Evolutionary conservation across 768 basidiomycete genomes (phyloP), one percentile per base, ranked within the genome.

Genomic region (Trametes sanguinea): DNA sequence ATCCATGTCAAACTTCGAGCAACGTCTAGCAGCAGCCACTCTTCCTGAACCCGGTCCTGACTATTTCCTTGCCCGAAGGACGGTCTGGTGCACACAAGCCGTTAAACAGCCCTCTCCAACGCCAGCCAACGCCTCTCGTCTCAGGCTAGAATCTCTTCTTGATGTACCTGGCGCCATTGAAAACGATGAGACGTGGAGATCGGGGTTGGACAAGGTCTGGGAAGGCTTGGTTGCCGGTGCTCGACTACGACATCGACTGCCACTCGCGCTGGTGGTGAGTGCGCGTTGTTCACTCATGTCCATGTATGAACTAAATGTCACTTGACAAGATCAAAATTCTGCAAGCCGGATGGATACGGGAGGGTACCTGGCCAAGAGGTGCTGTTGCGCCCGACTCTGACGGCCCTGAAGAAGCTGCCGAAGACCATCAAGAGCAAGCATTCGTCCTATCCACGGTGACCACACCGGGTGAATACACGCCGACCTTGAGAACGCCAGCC

Each of bases 291-390:
- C 55, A 47, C 45, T 52, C 33, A 53, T 56, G 27, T 48, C 16
- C 14, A 37, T 42, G 6, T 32, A 42, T 9, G 3, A 6, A 33
- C 3, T 47, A 35, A 45, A 45, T 8, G 37, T 14, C 35, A 58
- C 51, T 39, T 53, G 51, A 64, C 27, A 73, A 93, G 90, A 82
- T 91, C 68, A 87, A 88, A 69, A 79, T 93, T 61, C 73, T 91
- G 47, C 83, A 89, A 67, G 82, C 86, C 37, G 85, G 86, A 39
- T 93, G 91, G 91, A 72, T 89, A 48, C 83, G 83, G 53, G 90
- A 93, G 51, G 79, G 84, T 51, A 90, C 87, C 47, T 93, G 91
- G 91, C 91, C 91, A 17, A 74, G 76, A 42, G 85, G 83, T 16
- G 77, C 82, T 40, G 73, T 77, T 3, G 88, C 76, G n/a, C 87